Percentiles rank a stretch among this genome's conserved stretches.
These are phyloP conservation scores for Pythium apleroticum DNA, from an alignment of 352 stramenopile species.

Conservation along the genomic window DNA sequence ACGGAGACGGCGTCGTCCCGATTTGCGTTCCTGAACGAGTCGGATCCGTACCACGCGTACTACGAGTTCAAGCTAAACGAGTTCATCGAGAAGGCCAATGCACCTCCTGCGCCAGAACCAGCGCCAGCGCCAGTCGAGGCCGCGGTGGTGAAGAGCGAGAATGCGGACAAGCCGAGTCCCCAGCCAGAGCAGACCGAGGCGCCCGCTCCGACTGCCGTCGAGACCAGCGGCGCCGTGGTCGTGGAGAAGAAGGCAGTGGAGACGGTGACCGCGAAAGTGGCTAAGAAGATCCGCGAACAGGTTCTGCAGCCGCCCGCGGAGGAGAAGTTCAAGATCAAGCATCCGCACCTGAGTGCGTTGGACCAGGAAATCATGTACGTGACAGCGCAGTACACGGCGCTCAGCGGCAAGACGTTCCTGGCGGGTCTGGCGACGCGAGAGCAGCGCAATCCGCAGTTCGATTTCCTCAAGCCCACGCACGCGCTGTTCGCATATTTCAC, in stretches of 20 bases:
- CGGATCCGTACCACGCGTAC: conserved; percentile 97
- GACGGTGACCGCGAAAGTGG: conserved; percentile 75
- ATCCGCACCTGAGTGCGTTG: conserved; percentile 87
- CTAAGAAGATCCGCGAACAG: conserved; percentile 93
- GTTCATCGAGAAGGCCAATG: conserved; percentile 56
- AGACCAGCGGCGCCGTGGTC: conserved; percentile 53
- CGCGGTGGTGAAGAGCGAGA: conserved; percentile 1
- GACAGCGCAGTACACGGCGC: conserved; percentile 97
- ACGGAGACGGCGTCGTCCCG: conserved; percentile 95
- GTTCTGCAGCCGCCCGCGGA: conserved; percentile 58
- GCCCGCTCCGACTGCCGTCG: conserved; percentile 34
- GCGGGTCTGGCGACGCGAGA: conserved; percentile 92
- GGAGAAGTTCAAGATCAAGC: conserved; percentile 86
- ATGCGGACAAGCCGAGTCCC: not conserved
- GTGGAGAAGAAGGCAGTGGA: conserved; percentile 87
- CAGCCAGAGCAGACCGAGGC: conserved; percentile 29
- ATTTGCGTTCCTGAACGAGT: conserved; percentile 96
- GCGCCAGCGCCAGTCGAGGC: conserved; percentile 31
- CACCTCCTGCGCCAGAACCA: conserved; percentile 9
- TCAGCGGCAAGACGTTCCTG: conserved; percentile 95
- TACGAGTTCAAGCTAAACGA: conserved; percentile 97
- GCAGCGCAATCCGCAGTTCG: conserved; percentile 96
- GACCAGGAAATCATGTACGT: conserved; percentile 98
- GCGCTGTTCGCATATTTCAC: conserved; percentile 98
- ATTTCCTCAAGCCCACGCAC: conserved; percentile 98